A percentile compares a stretch with the other conserved stretches of the same genome.
phyloP scores from a whole-genome alignment of 2,329 filamentous ascomycete species.

The Aspergillus ochraceus region DNA sequence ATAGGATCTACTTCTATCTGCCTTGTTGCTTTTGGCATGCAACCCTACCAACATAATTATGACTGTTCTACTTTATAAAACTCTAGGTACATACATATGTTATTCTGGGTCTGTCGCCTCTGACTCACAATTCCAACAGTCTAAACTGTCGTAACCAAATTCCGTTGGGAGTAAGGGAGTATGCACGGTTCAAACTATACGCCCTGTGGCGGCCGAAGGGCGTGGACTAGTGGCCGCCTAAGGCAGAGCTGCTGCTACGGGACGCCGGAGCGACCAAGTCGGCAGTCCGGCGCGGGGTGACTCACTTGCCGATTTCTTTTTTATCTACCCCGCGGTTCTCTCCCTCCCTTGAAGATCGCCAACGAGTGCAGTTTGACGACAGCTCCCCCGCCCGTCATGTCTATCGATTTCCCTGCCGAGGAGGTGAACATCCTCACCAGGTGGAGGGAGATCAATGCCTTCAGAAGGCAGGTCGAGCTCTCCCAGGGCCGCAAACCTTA shows the following conservation, averaged over 20 bases:
- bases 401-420: conserved; percentile 89
- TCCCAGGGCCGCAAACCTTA: conserved; percentile 80
- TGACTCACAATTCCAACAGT: not conserved
- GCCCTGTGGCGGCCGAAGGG: not conserved
- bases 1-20: too few relatives aligned
- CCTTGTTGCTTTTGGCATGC: too few relatives aligned
- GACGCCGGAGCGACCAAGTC: not conserved
- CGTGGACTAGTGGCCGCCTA: not conserved
- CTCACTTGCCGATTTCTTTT: conserved; percentile 16
- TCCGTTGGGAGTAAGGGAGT: not conserved
- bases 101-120: not conserved
- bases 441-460: conserved; percentile 92
- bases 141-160: not conserved
- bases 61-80: too few relatives aligned
- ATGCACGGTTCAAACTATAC: too few relatives aligned
- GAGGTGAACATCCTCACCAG: conserved; percentile 80
- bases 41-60: too few relatives aligned
- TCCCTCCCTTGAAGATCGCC: conserved; percentile 15
- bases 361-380: conserved; percentile 19
- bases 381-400: conserved; percentile 56
- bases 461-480: conserved; percentile 82
- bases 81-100: too few relatives aligned
- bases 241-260: not conserved
- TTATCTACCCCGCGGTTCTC: conserved; percentile 26
- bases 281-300: conserved; percentile 12